Conservation (phyloP, 2,329 filamentous ascomycete species). For the Diaporthe ilicicola region DNA sequence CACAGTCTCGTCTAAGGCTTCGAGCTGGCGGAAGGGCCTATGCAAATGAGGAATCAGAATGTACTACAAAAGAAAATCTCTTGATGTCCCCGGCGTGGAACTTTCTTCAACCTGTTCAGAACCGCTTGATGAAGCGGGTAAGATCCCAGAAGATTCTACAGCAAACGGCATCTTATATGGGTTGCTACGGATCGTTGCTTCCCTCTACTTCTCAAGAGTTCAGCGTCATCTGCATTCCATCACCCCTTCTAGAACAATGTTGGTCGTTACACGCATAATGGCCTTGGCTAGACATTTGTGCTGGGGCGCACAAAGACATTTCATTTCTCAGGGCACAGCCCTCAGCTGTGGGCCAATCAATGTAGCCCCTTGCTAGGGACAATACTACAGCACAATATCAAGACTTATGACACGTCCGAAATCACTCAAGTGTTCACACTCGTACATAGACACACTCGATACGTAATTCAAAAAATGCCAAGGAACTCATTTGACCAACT, state of each 20-base stretch:
- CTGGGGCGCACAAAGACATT: conserved; percentile 24
- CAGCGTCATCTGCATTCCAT: background rate
- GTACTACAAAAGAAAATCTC: background rate
- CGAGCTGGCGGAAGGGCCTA: no score
- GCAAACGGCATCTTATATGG: background rate
- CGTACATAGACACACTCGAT: no score
- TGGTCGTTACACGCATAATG: background rate
- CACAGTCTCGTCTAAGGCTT: no score
- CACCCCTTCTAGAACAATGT: conserved; percentile 1
- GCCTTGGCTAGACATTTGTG: conserved; percentile 18
- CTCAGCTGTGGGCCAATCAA: background rate
- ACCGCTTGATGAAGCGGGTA: background rate
- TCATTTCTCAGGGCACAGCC: background rate
- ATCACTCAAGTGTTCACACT: background rate
- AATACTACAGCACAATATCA: conserved; percentile 24
- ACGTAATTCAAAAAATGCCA: no score
- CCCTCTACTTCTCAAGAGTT: background rate
- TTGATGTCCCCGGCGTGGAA: background rate
- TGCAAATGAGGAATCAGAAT: background rate
- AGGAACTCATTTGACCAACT: background rate
- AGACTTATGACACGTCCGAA: background rate
- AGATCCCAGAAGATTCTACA: no score
- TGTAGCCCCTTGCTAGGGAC: background rate
- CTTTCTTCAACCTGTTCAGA: background rate
- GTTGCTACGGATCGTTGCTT: background rate